phyloP scores from a whole-genome alignment of 805 yeast genomes.

The Lipomyces mesembrius region DNA sequence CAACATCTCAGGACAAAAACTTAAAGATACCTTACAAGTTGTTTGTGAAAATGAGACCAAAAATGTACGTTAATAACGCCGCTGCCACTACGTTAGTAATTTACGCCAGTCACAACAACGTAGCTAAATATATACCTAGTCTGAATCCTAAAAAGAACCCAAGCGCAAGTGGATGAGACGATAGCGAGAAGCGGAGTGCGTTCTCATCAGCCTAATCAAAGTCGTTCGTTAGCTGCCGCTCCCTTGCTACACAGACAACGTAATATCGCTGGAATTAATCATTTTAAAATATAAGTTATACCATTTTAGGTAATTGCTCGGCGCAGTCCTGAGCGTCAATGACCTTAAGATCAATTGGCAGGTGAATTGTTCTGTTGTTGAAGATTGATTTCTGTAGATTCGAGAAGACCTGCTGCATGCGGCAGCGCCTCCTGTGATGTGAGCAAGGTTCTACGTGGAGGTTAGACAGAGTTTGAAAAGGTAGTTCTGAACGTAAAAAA shows the following conservation, averaged over 20 bases:
- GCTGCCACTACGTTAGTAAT: conserved; percentile 38
- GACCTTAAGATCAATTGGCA: not conserved
- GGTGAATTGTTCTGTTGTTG: not conserved
- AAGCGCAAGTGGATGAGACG: conserved; percentile 84
- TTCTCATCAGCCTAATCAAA: conserved; percentile 29
- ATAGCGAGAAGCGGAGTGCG: conserved; percentile 43
- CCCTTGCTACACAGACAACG: not conserved
- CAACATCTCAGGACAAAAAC: not conserved
- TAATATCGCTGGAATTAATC: not conserved
- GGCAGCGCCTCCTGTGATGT: too few species aligned
- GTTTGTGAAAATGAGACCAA: conserved; percentile 70
- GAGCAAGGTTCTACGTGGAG: not conserved
- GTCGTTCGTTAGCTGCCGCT: not conserved
- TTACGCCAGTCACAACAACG: not conserved
- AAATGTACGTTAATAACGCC: conserved; percentile 67
- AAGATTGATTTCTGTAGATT: not conserved
- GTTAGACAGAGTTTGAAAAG: not conserved
- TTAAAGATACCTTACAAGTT: conserved; percentile 50
- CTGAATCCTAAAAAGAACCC: conserved; percentile 66
- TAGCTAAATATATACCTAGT: conserved; percentile 46
- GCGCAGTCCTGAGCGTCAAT: not conserved
- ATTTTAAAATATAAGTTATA: not conserved
- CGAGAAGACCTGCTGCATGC: not conserved
- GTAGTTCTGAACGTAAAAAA: not conserved
- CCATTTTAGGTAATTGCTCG: not conserved